These are phyloP conservation scores for Apostasia ramifera DNA, from an alignment of 106 monocot genomes.

Conservation along the genomic window DNA sequence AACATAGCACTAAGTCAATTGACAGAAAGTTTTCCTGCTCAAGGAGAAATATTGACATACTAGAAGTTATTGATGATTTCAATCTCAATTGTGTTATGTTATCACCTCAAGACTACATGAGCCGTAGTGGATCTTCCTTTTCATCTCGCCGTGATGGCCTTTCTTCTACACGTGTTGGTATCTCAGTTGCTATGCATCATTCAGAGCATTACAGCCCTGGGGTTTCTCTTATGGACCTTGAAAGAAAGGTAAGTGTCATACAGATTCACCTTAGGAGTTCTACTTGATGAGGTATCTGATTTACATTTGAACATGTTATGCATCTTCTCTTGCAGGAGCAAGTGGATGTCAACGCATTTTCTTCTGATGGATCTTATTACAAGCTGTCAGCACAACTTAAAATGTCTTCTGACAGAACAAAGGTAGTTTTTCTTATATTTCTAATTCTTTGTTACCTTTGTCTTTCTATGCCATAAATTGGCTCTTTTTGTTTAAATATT, in stretches of 20 bases:
- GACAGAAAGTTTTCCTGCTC: conserved; percentile 33
- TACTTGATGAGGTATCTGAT: neutral
- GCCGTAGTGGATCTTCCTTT: conserved; percentile 35
- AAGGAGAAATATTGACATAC: conserved; percentile 46
- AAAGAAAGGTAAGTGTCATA: conserved; percentile 57
- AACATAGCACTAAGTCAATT: conserved; percentile 54
- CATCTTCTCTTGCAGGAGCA: conserved; percentile 51
- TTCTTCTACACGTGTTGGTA: conserved; percentile 51
- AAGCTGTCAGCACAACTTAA: conserved; percentile 69
- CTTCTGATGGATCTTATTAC: conserved; percentile 79
- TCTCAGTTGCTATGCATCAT: conserved; percentile 58
- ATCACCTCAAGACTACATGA: conserved; percentile 75
- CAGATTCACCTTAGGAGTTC: neutral
- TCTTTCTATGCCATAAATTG: neutral
- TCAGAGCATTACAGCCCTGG: conserved; percentile 68
- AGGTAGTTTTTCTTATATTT: conserved; percentile 36
- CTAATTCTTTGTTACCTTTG: neutral
- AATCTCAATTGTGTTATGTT: conserved; percentile 59
- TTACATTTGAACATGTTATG: neutral
- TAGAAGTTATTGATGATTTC: conserved; percentile 67
- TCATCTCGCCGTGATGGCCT: conserved; percentile 41
- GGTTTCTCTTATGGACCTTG: conserved; percentile 83
- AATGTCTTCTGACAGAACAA: conserved; percentile 95
- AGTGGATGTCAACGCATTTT: conserved; percentile 67
- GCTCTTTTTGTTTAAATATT: neutral